phyloP scores from a whole-genome alignment of 768 basidiomycete genomes.

The Mycena polygramma region DNA sequence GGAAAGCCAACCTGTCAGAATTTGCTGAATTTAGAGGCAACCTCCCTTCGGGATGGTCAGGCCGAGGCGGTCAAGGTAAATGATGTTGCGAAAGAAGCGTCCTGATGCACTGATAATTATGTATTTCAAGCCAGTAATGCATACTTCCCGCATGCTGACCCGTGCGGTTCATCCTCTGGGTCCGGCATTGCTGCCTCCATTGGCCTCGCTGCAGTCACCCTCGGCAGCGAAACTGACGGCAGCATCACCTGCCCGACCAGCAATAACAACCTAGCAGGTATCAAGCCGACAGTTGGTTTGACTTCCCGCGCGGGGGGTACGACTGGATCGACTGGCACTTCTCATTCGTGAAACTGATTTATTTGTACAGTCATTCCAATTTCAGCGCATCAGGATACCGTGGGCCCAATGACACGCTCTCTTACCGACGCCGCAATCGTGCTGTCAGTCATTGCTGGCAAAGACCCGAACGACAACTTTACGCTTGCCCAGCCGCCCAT shows the following conservation, averaged over 20 bases:
- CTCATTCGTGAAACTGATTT: slow-evolving; percentile 7
- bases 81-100: neutral
- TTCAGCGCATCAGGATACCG: slow-evolving; percentile 68
- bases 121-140: slow-evolving; percentile 50
- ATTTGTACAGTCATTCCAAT: slow-evolving; percentile 63
- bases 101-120: neutral
- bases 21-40: slow-evolving; percentile 64
- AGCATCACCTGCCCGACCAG: slow-evolving; percentile 67
- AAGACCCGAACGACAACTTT: slow-evolving; percentile 67
- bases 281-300: slow-evolving; percentile 72
- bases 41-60: slow-evolving; percentile 69
- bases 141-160: slow-evolving; percentile 65
- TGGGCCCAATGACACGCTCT: slow-evolving; percentile 69
- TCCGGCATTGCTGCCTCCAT: slow-evolving; percentile 68
- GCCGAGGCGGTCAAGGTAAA: slow-evolving; percentile 62
- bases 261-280: slow-evolving; percentile 68
- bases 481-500: slow-evolving; percentile 64
- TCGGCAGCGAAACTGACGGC: slow-evolving; percentile 67
- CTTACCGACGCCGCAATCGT: slow-evolving; percentile 68
- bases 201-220: slow-evolving; percentile 61
- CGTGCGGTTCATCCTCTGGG: slow-evolving; percentile 72
- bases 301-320: slow-evolving; percentile 71
- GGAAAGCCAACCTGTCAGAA: slow-evolving; percentile 70
- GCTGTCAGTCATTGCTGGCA: slow-evolving; percentile 68
- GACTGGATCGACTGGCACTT: slow-evolving; percentile 4